phyloP scores from a whole-genome alignment of 345 rosid genomes.

The Ceriops zippeliana region DNA sequence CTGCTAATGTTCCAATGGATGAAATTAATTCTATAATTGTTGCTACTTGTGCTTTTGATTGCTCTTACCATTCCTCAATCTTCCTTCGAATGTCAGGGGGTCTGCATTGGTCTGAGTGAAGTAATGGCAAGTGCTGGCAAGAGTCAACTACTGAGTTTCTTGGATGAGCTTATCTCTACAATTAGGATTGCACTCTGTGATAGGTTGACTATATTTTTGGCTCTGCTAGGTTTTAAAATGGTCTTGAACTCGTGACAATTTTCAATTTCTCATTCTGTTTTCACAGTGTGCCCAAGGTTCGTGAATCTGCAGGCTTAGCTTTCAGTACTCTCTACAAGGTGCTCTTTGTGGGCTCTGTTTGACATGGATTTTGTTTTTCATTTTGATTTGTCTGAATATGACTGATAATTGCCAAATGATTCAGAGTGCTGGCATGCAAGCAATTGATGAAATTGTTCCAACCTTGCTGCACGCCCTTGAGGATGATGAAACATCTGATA shows the following conservation, averaged over 20 bases:
- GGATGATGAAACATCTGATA: conserved; percentile 83
- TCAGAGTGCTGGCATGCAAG: conserved; percentile 99
- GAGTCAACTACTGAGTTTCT: conserved; percentile 84
- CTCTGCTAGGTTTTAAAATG: conserved; percentile 7
- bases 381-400: neutral
- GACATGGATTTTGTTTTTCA: conserved; percentile 6
- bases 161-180: conserved; percentile 94
- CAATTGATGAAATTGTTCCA: conserved; percentile 97
- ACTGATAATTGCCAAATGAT: neutral
- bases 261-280: conserved; percentile 7
- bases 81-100: conserved; percentile 58
- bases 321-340: conserved; percentile 99
- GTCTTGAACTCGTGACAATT: neutral
- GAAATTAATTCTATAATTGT: too few relatives aligned
- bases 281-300: conserved; percentile 75
- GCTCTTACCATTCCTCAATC: conserved; percentile 12
- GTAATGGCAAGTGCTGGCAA: conserved; percentile 98
- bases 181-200: conserved; percentile 96
- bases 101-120: conserved; percentile 96
- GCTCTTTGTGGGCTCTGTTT: conserved; percentile 11
- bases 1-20: too few relatives aligned
- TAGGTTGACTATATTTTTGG: conserved; percentile 44
- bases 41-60: conserved; percentile 3
- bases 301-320: conserved; percentile 96
- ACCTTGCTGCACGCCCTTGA: conserved; percentile 89